phyloP scores from a whole-genome alignment of 2,329 filamentous ascomycete genomes.

The Diaporthe eres region DNA sequence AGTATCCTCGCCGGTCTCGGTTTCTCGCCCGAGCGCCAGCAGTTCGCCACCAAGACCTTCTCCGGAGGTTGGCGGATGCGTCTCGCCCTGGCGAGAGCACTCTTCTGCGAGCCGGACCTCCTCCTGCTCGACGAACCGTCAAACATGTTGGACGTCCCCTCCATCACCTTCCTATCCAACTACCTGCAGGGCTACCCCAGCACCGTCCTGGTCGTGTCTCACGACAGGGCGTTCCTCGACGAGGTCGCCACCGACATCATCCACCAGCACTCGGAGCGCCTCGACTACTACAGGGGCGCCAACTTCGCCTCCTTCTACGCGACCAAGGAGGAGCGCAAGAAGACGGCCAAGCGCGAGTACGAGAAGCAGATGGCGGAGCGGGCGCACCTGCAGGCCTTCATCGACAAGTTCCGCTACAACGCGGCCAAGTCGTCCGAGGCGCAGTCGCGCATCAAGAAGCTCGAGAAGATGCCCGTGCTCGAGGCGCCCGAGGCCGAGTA shows the following conservation, averaged over 20 bases:
- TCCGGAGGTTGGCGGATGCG: conserved; percentile 99
- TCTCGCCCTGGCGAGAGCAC: conserved; percentile 90
- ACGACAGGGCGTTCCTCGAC: conserved; percentile 99
- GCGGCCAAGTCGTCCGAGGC: conserved; percentile 98
- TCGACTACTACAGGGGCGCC: conserved; percentile 98
- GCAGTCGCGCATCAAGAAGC: conserved; percentile 98
- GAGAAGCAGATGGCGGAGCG: conserved; percentile 97
- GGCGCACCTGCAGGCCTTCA: conserved; percentile 95
- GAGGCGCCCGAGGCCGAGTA: conserved; percentile 94
- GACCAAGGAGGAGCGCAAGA: conserved; percentile 95
- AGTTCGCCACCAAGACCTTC: conserved; percentile 95
- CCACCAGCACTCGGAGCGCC: conserved; percentile 95
- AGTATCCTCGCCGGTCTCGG: conserved; percentile 97
- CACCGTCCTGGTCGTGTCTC: conserved; percentile 95
- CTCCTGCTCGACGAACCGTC: conserved; percentile 98
- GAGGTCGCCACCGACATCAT: conserved; percentile 99
- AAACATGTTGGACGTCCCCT: conserved; percentile 99
- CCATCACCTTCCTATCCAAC: conserved; percentile 96
- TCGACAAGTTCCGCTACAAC: conserved; percentile 99
- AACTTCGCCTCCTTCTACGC: conserved; percentile 99
- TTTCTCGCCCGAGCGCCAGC: conserved; percentile 93
- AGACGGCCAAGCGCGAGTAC: conserved; percentile 96
- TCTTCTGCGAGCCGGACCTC: conserved; percentile 98
- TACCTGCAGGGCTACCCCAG: conserved; percentile 96
- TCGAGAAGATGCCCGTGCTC: conserved; percentile 95